Evolutionary conservation across 1,139 yeast species (phyloP), one percentile per base, ranked within the genome.

Genomic region (Candida sanyaensis): DNA sequence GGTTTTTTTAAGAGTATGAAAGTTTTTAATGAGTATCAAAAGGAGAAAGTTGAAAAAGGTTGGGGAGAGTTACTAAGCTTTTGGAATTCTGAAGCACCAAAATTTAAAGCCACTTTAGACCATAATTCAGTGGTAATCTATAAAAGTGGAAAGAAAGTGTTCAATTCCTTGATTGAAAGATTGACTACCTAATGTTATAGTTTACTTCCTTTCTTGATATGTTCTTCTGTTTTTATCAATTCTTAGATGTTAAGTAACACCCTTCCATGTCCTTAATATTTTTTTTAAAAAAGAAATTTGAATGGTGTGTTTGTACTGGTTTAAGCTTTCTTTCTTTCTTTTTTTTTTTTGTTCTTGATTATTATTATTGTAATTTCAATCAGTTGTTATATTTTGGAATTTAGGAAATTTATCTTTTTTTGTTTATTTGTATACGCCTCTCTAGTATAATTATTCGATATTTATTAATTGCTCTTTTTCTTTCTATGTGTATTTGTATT

Each of bases 31-130:
- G 39, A 36, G 10, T 36, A 36, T 23, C 39, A 36, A 26, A 36
- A 24, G 10, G 41, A 38, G 12, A 12, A 24, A 32, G 36, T 13
- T 42, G 13, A 13, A 6, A 26, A 41, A 31, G 28, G 41, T 7
- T 41, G 43, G 43, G 28, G 27, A 11, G 27, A 33, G 21, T 33
- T 41, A 32, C 11, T 26, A 2, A 32, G 10, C 12, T 33, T 27
- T 8, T 38, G 31, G 37, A 36, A 28, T 4, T 13, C 28, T 11
- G 36, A 38, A 27, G 46, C 37, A 17, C 30, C 44, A 3, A 32
- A 32, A 37, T 45, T 45, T 27, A 45, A 37, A 23, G 9, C 41
- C 23, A 45, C 34, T 37, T 41, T 45, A 27, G 42, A 45, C 30
- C 31, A 28, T 8, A 38, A 37, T 26, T 24, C 48, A 13, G 30